A percentile compares a stretch with the other conserved stretches of the same genome.
Conservation (phyloP, 2,329 filamentous ascomycete species). For the Raffaelea arxii region DNA sequence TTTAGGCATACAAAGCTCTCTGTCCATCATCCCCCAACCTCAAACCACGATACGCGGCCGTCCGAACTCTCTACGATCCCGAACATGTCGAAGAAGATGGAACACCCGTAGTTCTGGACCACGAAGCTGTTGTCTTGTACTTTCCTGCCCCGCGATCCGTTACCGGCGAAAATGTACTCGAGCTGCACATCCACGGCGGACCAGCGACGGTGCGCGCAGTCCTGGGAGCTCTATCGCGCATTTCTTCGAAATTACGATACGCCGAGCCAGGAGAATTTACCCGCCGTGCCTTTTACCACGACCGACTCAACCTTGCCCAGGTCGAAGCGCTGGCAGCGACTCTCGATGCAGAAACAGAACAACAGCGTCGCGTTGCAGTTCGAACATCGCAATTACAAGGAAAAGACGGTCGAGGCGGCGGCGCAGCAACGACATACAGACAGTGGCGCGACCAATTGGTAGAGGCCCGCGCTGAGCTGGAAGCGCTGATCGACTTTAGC, state of each 20-base stretch:
- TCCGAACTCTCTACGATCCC: constrained; percentile 58
- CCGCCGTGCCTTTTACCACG: constrained; percentile 78
- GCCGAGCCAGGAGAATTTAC: constrained; percentile 96
- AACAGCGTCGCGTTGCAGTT: constrained; percentile 80
- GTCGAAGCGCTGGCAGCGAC: constrained; percentile 58
- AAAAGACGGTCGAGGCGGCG: constrained; percentile 63
- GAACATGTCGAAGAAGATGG: constrained; percentile 7
- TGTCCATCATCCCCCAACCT: constrained; percentile 37
- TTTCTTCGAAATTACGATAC: constrained; percentile 52
- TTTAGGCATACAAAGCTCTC: constrained; percentile 39
- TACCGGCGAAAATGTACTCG: constrained; percentile 86
- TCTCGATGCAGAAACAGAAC: constrained; percentile 69
- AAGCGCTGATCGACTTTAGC: constrained; percentile 92
- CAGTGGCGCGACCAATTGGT: constrained; percentile 69
- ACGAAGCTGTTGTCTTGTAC: constrained; percentile 69
- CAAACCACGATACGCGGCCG: constrained; percentile 49
- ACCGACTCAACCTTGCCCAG: constrained; percentile 77
- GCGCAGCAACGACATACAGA: constrained; percentile 69
- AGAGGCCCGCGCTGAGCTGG: constrained; percentile 77
- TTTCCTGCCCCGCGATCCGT: constrained; percentile 75
- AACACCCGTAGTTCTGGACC: constrained; percentile 54
- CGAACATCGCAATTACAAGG: too few species aligned
- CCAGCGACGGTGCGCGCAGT: constrained; percentile 82
- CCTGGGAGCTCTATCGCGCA: constrained; percentile 59
- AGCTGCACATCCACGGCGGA: constrained; percentile 91